Base-by-base conservation (phyloP, 2,329 filamentous ascomycete species). In the Aspergillus sergii region DNA sequence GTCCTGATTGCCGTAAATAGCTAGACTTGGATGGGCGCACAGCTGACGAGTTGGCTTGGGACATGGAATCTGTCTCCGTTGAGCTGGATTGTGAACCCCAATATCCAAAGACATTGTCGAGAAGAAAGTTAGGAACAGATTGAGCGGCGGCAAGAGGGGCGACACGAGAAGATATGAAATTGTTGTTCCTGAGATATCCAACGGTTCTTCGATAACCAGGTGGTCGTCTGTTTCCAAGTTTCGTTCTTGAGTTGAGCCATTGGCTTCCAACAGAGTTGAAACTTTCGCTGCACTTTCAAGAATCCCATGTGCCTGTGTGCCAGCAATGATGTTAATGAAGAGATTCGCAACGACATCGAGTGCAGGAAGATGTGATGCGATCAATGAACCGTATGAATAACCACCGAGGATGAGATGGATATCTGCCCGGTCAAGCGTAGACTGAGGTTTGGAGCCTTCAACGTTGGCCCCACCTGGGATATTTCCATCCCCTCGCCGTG, bases 371-470 rank as follows among this genome's bases (percentile, higher is more conserved):
- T 90, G 88, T 0, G 86, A 88, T 2, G 92, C 88, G 45, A 98
- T 86, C 72, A 97, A 85, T 5, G 93, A 92, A 50, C 95, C 95
- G 76, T 97, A 97, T 0, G 93, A 97, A 76, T 97, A 97, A 14
- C 94, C 94, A 2, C 86, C 90, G 8, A 95, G 81, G 6, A 97
- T 70, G 0, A 89, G 66, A 39, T 73, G 70, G 16, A 79, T 66
- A 1, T 63, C 48, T 53, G 63, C 11, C 19, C 36, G 8, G n/a
- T 14, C 39, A 26, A 34, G 34, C 26, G n/a, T 19, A 39, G 26
- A 43, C 21, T 26, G 32, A 23, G 28, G 36, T 45, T 39, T 21
- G 28, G 43, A 14, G 7, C 16, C 32, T 16, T 55, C 16, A 36
- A 19, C n/a, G 12, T 19, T 39, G 11, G 14, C 5, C 45, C 23